A percentile compares a stretch with the other conserved stretches of the same genome.
Evolutionary conservation across 2,329 filamentous ascomycete species (phyloP).

Genomic region (Fusarium pseudoanthophilum): DNA sequence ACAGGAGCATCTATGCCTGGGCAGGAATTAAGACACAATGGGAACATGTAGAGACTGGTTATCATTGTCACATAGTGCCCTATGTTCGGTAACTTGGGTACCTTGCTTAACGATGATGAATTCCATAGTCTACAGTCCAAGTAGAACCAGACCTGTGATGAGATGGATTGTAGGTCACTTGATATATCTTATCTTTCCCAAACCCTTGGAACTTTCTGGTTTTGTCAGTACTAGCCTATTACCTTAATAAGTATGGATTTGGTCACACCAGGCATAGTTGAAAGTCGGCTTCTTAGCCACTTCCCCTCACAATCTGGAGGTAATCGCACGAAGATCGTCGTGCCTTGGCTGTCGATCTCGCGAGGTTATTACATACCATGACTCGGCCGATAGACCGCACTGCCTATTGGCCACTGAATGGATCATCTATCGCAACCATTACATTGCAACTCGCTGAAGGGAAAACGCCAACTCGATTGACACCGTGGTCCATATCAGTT

Average conservation of each 20-base stretch:
- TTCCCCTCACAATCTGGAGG: slow-evolving; percentile 8
- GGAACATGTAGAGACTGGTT: background rate
- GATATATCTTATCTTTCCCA: background rate
- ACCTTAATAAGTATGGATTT: background rate
- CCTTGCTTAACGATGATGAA: background rate
- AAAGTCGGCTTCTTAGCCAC: background rate
- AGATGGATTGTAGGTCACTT: background rate
- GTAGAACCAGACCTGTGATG: background rate
- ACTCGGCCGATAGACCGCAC: slow-evolving; percentile 11
- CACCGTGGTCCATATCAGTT: background rate
- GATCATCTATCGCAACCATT: background rate
- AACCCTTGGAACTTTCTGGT: too few relatives aligned
- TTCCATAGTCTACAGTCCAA: background rate
- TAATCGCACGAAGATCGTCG: slow-evolving; percentile 4
- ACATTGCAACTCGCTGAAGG: background rate
- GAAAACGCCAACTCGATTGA: background rate
- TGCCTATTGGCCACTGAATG: background rate
- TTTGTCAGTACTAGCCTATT: background rate
- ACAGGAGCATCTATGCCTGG: background rate
- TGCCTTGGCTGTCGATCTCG: slow-evolving; percentile 17
- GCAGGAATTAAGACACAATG: background rate
- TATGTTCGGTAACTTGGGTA: background rate
- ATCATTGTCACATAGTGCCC: background rate
- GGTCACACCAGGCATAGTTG: background rate
- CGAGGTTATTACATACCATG: slow-evolving; percentile 32